These are phyloP conservation scores for Ilex asprella DNA, from an alignment of 257 asterid species.

Conservation along the genomic window DNA sequence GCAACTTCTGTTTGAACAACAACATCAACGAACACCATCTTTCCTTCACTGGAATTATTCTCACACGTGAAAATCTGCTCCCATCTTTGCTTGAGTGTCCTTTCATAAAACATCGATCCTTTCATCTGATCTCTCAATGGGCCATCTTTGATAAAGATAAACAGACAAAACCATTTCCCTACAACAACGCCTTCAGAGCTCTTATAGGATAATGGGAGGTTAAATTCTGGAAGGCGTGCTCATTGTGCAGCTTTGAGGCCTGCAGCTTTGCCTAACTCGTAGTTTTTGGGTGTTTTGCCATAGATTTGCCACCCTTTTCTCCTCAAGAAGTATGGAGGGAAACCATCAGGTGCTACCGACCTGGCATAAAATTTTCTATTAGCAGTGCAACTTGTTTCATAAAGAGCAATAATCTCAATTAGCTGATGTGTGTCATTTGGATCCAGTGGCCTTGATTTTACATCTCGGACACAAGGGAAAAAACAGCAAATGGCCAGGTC, in stretches of 20 bases:
- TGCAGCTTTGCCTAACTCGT: constrained; percentile 11
- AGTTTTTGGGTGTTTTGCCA: constrained; percentile 11
- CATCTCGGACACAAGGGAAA: not conserved
- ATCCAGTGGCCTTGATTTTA: not conserved
- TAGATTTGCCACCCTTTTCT: constrained; percentile 14
- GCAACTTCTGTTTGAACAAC: not conserved
- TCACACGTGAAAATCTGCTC: not conserved
- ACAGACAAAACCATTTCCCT: not conserved
- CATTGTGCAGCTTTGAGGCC: constrained; percentile 13
- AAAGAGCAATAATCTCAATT: not conserved
- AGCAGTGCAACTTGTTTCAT: not conserved
- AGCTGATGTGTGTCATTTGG: not conserved
- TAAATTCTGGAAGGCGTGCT: constrained; percentile 5
- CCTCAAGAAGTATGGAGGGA: constrained; percentile 17
- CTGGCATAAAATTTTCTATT: constrained; percentile 8
- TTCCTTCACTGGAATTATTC: not conserved
- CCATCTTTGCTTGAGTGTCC: not conserved
- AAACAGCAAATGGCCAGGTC: not conserved
- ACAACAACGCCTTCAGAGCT: not conserved
- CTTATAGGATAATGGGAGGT: not conserved
- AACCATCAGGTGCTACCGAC: constrained; percentile 9
- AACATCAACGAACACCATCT: not conserved
- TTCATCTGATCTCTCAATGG: not conserved
- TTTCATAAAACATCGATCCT: not conserved
- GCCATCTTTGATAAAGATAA: not conserved